phyloP scores from a whole-genome alignment of 1,284 basidiomycete genomes.

The Cutaneotrichosporon sp. region DNA sequence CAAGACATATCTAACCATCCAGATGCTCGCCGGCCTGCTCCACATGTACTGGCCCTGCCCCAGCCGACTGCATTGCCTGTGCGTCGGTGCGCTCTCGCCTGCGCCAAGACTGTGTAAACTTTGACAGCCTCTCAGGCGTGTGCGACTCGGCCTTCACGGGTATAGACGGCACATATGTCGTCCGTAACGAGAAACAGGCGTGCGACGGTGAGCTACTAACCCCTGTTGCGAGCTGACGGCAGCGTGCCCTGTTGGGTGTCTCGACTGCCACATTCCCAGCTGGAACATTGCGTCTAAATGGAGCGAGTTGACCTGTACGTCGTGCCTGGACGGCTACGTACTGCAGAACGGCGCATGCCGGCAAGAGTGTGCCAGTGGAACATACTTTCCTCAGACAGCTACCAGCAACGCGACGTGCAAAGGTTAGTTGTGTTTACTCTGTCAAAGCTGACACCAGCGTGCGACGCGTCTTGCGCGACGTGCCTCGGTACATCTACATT shows the following conservation, averaged over 20 bases:
- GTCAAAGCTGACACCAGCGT: slow-evolving; percentile 22
- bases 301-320: slow-evolving; percentile 32
- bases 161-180: slow-evolving; percentile 38
- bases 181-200: slow-evolving; percentile 37
- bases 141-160: slow-evolving; percentile 40
- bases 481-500: slow-evolving; percentile 38
- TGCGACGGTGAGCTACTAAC: slow-evolving; percentile 46
- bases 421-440: slow-evolving; percentile 27
- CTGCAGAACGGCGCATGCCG: slow-evolving; percentile 42
- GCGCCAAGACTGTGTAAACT: slow-evolving; percentile 42
- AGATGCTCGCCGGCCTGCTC: slow-evolving; percentile 46
- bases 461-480: slow-evolving; percentile 42
- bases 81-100: slow-evolving; percentile 33
- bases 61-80: slow-evolving; percentile 43
- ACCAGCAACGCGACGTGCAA: slow-evolving; percentile 40
- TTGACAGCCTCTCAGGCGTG: slow-evolving; percentile 38
- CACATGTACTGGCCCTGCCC: slow-evolving; percentile 41
- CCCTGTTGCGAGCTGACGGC: slow-evolving; percentile 2
- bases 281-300: slow-evolving; percentile 34
- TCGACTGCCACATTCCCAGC: slow-evolving; percentile 40
- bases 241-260: slow-evolving; percentile 48
- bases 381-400: slow-evolving; percentile 9
- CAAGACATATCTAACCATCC: not conserved
- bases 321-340: slow-evolving; percentile 48
- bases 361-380: slow-evolving; percentile 36